Conservation (phyloP, 257 asterid species). For the Paulownia fortunei region DNA sequence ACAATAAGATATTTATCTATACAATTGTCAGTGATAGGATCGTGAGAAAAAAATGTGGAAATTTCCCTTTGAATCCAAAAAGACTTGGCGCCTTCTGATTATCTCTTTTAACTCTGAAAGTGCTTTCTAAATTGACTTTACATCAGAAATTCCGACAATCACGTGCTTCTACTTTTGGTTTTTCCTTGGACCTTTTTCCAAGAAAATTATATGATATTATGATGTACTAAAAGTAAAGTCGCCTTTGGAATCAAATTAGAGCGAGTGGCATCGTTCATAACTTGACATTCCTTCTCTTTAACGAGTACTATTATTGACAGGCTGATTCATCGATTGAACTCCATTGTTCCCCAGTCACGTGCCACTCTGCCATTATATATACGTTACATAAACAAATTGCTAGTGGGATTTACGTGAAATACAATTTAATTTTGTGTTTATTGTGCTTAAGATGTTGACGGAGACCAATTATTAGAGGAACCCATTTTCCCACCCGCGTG, state of each 20-base stretch:
- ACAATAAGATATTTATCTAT: not conserved
- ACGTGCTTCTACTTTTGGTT: constrained; percentile 29
- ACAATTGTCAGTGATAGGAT: not conserved
- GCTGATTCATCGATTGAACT: not conserved
- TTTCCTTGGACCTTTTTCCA: constrained; percentile 1
- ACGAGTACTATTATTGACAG: constrained; percentile 7
- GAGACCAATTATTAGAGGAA: no score
- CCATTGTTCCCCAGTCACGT: not conserved
- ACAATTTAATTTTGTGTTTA: not conserved
- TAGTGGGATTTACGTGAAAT: not conserved
- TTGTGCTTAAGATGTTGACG: no score
- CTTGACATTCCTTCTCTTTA: not conserved
- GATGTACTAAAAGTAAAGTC: not conserved
- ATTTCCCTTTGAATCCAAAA: constrained; percentile 16
- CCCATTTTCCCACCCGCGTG: no score
- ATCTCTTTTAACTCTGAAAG: not conserved
- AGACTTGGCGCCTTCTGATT: constrained; percentile 11
- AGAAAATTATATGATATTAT: constrained; percentile 2
- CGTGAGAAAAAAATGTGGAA: not conserved
- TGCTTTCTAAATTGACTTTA: constrained; percentile 25
- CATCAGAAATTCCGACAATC: constrained; percentile 28
- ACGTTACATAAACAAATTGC: not conserved
- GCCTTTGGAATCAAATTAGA: not conserved
- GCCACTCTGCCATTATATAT: not conserved
- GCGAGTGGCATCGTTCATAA: not conserved